These are phyloP conservation scores for Verticillium dahliae DNA, from an alignment of 2,329 filamentous ascomycete genomes.

Conservation along the genomic window DNA sequence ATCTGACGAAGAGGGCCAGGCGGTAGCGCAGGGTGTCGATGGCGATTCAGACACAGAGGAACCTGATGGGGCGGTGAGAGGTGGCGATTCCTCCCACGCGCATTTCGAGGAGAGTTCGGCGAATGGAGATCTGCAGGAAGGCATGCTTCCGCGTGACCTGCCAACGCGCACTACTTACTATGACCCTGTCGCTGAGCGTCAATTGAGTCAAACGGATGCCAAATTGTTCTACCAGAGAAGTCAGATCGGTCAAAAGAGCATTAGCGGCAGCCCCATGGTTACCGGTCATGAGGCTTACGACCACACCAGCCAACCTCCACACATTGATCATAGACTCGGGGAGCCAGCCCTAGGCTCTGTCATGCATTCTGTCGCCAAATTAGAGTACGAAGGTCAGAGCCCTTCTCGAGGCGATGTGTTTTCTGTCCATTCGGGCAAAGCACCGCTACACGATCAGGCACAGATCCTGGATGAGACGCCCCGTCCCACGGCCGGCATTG, in stretches of 20 bases:
- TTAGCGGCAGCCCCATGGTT: constrained; percentile 23
- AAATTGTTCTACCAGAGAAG: constrained; percentile 94
- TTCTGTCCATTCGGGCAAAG: neutral
- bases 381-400: constrained; percentile 19
- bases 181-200: constrained; percentile 87
- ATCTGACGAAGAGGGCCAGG: constrained; percentile 8
- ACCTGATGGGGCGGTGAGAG: constrained; percentile 2
- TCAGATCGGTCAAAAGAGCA: constrained; percentile 52
- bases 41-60: constrained; percentile 7
- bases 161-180: constrained; percentile 78
- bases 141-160: constrained; percentile 55
- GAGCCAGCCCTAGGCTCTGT: neutral
- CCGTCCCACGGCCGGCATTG: neutral
- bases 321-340: constrained; percentile 18
- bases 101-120: neutral
- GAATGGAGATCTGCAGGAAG: constrained; percentile 33
- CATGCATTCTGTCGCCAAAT: constrained; percentile 21
- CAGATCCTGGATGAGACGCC: neutral
- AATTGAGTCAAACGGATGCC: constrained; percentile 88
- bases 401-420: too few species aligned
- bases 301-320: constrained; percentile 19
- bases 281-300: constrained; percentile 15
- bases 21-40: neutral
- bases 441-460: neutral
- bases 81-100: neutral